These are phyloP conservation scores for Carallia brachiata DNA, from an alignment of 345 rosid genomes.

Conservation along the genomic window DNA sequence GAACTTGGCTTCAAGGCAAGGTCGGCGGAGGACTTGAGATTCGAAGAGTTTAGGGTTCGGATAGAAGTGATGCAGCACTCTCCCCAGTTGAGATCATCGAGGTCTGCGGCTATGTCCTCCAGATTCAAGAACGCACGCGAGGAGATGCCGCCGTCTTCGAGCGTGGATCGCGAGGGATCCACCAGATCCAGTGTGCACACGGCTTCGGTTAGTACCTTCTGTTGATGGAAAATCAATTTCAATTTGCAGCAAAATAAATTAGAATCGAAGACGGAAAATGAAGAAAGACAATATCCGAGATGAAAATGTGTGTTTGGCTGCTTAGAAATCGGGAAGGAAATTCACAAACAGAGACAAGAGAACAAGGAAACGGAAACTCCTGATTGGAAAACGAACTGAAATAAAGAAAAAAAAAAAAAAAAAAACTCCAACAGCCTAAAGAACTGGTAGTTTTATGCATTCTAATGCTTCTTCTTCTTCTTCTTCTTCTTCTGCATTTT, in stretches of 20 bases:
- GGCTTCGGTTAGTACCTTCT: constrained; percentile 40
- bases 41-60: constrained; percentile 20
- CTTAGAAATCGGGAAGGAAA: background rate
- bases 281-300: background rate
- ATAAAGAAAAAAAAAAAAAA: too few species aligned
- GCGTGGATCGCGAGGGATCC: constrained; percentile 56
- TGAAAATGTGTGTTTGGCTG: constrained; percentile 10
- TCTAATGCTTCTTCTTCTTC: background rate
- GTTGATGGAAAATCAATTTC: background rate
- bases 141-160: constrained; percentile 26
- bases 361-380: background rate
- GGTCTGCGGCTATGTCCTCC: constrained; percentile 34
- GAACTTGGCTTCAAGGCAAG: too few species aligned
- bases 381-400: background rate
- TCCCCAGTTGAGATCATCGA: constrained; percentile 42
- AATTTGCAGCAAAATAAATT: background rate
- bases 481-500: too few species aligned
- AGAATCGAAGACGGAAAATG: background rate
- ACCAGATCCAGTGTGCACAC: constrained; percentile 33
- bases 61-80: constrained; percentile 51
- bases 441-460: background rate
- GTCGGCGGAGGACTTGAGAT: too few species aligned
- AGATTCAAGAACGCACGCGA: constrained; percentile 21
- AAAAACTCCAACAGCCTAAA: too few species aligned
- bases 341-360: background rate